These are phyloP conservation scores for Aspergillus steynii DNA, from an alignment of 495 filamentous ascomycete species.

Conservation along the genomic window DNA sequence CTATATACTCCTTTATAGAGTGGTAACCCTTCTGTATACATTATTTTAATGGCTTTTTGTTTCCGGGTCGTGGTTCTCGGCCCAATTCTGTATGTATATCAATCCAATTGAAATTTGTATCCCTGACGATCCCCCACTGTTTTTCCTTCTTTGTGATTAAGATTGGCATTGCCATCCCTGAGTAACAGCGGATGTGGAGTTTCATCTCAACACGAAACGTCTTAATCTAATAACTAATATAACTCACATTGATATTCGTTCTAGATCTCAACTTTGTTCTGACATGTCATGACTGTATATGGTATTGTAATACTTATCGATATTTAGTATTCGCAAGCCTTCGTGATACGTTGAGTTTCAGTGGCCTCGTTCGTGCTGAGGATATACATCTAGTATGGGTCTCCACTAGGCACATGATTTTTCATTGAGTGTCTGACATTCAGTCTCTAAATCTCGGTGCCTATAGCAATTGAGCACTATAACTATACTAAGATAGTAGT, in stretches of 20 bases:
- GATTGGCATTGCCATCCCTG: background rate
- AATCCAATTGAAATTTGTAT: slow-evolving; percentile 4
- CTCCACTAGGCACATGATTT: background rate
- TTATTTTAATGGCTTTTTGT: slow-evolving; percentile 11
- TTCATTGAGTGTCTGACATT: too few relatives aligned
- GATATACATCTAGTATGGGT: background rate
- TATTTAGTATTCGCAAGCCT: background rate
- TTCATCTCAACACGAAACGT: background rate
- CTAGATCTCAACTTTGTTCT: background rate
- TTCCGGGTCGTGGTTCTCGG: slow-evolving; percentile 1
- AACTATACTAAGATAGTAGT: too few relatives aligned
- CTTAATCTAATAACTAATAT: background rate
- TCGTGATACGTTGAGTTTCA: too few relatives aligned
- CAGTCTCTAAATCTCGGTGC: too few relatives aligned
- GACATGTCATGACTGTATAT: background rate
- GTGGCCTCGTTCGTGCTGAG: too few relatives aligned
- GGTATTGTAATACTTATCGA: background rate
- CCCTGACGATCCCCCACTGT: background rate
- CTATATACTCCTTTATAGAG: slow-evolving; percentile 19
- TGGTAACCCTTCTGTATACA: slow-evolving; percentile 16
- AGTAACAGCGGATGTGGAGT: background rate
- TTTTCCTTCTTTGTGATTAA: background rate
- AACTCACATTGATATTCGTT: background rate
- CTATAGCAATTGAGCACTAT: too few relatives aligned
- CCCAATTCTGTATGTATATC: slow-evolving; percentile 6